Conservation (phyloP, 2,329 filamentous ascomycete genomes). For the Nigrograna mackinnonii region DNA sequence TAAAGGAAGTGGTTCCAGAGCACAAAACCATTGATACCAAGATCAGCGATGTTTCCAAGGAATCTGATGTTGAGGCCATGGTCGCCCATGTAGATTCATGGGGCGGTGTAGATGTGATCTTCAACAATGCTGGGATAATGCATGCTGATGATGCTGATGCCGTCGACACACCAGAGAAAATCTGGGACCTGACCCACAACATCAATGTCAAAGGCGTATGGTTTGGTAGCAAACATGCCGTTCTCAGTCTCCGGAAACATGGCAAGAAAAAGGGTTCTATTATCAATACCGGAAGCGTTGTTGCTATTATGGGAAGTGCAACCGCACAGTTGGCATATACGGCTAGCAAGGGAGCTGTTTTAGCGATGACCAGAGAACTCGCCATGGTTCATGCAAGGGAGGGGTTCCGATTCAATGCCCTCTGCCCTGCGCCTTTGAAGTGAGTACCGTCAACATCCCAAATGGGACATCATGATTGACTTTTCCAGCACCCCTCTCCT, state of each 20-base stretch:
- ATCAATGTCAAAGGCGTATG: constrained; percentile 99
- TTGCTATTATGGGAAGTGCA: constrained; percentile 83
- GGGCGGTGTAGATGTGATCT: constrained; percentile 89
- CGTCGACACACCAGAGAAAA: constrained; percentile 80
- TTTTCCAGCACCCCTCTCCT: constrained; percentile 74
- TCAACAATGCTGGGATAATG: constrained; percentile 99
- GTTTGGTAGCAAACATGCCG: constrained; percentile 91
- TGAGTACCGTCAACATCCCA: constrained; percentile 33
- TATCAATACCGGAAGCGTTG: constrained; percentile 91
- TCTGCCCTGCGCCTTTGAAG: constrained; percentile 91
- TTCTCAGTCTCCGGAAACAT: constrained; percentile 78
- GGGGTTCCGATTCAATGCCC: constrained; percentile 84
- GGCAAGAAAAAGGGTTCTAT: constrained; percentile 79
- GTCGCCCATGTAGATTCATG: constrained; percentile 77
- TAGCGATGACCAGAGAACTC: constrained; percentile 87
- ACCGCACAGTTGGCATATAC: constrained; percentile 93
- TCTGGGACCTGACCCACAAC: constrained; percentile 91
- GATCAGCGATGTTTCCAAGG: constrained; percentile 82
- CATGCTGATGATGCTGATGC: constrained; percentile 71
- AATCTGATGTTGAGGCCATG: constrained; percentile 74
- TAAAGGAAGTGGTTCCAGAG: constrained; percentile 71
- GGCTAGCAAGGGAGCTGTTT: constrained; percentile 88
- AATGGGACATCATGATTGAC: not conserved
- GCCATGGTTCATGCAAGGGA: constrained; percentile 92
- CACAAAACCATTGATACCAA: constrained; percentile 60